Base-by-base conservation (phyloP, 78 protist genomes). In the slime mould (Dictyostelium discoideum) region DNA sequence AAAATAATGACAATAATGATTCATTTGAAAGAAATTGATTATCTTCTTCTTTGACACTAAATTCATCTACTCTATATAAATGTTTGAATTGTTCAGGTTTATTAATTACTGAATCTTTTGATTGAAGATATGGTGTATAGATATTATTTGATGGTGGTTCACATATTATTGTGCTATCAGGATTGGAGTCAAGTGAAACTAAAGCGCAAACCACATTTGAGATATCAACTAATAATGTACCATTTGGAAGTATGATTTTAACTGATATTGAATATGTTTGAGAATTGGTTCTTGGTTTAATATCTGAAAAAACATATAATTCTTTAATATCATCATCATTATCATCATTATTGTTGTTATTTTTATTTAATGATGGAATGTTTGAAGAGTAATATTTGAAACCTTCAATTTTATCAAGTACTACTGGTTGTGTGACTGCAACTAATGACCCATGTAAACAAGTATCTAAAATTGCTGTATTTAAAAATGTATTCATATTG, bases 401-500 rank as follows among this genome's bases (percentile, higher is more conserved):
- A 82, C 84, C 57, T 73, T 60, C 67, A 22, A 90, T 26, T 54
- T 84, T 82, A 10, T 90, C 94, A 46, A 90, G 76, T 16, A 90
- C 84, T 24, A 90, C 54, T n/a, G 46, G 32, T 11, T 80, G 76
- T 14, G 74, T 40, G 14, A 90, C 13, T 18, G 82, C 39, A 8
- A 73, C 76, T 22, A 90, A 82, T 16, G 8, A 0, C 22, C 89
- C 94, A 29, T 90, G 94, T 14, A 90, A 37, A 50, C 42, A 82
- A 90, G 83, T 40, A 29, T 90, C 94, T 50, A 90, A 46, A 13
- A 72, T 90, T 18, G 88, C 60, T 18, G 84, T 63, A 82, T 90
- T 90, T 42, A 90, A 90, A 0, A 44, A 83, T 26, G 20, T n/a
- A 2, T n/a, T 24, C 26, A 10, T 16, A 44, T 32, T 32, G 37